Evolutionary conservation across 371 early-diverging fungal genomes (phyloP), one percentile per base, ranked within the genome.

Genomic region (Syncephalastrum sp.): DNA sequence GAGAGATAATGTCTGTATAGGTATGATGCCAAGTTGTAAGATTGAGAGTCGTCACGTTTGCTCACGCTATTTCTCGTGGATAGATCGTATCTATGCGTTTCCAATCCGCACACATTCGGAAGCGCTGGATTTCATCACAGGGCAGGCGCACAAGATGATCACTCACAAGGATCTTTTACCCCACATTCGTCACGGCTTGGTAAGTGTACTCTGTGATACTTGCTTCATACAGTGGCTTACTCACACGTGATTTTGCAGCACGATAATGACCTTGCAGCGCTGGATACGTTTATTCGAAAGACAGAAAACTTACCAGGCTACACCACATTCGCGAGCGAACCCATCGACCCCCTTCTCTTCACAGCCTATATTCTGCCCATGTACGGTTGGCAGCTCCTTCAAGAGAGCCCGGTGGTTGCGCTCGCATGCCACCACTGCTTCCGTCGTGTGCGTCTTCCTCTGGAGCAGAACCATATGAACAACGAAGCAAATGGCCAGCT

Each of bases 321-420:
- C 24, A 14, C 44, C 42, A 14, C 29, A 0, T 43, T 50, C 24
- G 8, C 46, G 25, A 14, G 16, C 3, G 27, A 25, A 4, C 8
- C n/a, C 6, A 14, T 10, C 14, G n/a, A 49, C 7, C 6, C 42
- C 1, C 42, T 33, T 38, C 38, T 33, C 10, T 33, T 33, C 12
- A 33, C 46, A 15, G 27, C 63, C 10, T 63, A 63, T 42, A 15
- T 63, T 21, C 10, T 57, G 8, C 49, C 63, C 13, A n/a, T 57
- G n/a, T 63, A 53, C 33, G 63, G 63, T n/a, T 63, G 63, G 63
- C 17, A 45, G 5, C 38, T 45, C n/a, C n/a, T 23, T 4, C 13
- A 21, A 1, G 17, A 53, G 1, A 15, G 19, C 1, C 19, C 5
- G 4, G 51, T 27, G 7, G 47, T 27, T 7, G 21, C 53, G 1